A percentile compares a stretch with the other conserved stretches of the same genome.
These are phyloP conservation scores for Dendrothele bispora DNA, from an alignment of 768 basidiomycete species.

Conservation along the genomic window DNA sequence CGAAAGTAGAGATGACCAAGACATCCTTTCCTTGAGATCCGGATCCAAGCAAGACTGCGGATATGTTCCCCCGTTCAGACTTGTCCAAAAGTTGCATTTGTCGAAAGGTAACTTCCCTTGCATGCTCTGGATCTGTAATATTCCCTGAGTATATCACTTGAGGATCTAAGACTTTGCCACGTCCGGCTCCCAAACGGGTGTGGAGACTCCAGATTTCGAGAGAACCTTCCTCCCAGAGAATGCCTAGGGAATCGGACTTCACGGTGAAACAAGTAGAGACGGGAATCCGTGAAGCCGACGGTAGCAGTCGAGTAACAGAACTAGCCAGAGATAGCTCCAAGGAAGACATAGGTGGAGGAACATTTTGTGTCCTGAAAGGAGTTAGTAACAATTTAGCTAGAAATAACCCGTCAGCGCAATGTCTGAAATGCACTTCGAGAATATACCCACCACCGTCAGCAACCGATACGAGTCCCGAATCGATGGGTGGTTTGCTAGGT, in stretches of 20 bases:
- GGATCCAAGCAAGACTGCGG: conserved; percentile 42
- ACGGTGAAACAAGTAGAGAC: conserved; percentile 66
- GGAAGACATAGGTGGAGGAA: conserved; percentile 98
- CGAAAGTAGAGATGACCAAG: conserved; percentile 25
- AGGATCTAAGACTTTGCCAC: conserved; percentile 62
- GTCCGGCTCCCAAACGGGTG: conserved; percentile 59
- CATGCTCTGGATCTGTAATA: conserved; percentile 14
- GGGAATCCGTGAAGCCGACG: conserved; percentile 42
- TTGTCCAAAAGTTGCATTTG: no score
- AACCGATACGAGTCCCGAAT: conserved; percentile 87
- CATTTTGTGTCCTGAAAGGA: conserved; percentile 90
- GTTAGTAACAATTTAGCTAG: conserved; percentile 80
- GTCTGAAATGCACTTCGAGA: conserved; percentile 1
- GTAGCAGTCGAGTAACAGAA: conserved; percentile 14
- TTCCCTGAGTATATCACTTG: conserved; percentile 33
- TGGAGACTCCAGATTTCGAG: conserved; percentile 70
- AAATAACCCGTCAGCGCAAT: not conserved
- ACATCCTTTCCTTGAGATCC: conserved; percentile 29
- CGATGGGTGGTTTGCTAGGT: conserved; percentile 52
- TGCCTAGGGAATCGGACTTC: conserved; percentile 54
- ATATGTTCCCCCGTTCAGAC: conserved; percentile 10
- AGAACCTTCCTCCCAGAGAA: conserved; percentile 70
- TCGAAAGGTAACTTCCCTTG: conserved; percentile 23
- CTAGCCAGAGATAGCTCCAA: conserved; percentile 34
- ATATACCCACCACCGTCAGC: conserved; percentile 78